phyloP scores from a whole-genome alignment of 805 yeast species.

The Schwanniomyces polymorphus region DNA sequence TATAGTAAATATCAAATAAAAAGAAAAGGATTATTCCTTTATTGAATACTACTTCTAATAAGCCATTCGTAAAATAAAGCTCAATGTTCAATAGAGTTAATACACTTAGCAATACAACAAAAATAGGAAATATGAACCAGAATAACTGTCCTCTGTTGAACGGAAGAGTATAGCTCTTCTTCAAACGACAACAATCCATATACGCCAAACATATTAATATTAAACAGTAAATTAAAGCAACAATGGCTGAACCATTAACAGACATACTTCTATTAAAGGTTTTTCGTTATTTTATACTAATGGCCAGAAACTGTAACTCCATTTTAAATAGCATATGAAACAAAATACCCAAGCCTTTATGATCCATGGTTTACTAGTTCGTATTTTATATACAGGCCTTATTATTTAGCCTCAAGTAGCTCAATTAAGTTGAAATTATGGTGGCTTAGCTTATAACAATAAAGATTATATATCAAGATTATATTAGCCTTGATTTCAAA shows the following conservation, averaged over 20 bases:
- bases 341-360: too few relatives aligned
- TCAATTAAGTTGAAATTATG: too few relatives aligned
- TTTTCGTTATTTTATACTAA: too few relatives aligned
- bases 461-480: too few relatives aligned
- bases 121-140: neutral
- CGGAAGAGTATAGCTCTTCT: neutral
- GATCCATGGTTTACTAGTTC: too few relatives aligned
- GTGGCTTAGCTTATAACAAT: too few relatives aligned
- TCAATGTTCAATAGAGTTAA: neutral
- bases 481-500: too few relatives aligned
- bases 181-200: neutral
- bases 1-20: neutral
- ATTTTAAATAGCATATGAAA: too few relatives aligned
- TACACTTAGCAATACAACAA: neutral
- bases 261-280: too few relatives aligned
- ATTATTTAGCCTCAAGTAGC: too few relatives aligned
- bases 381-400: too few relatives aligned
- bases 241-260: neutral
- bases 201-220: neutral
- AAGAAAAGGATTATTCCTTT: neutral
- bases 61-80: neutral
- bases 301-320: too few relatives aligned
- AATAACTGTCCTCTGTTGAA: neutral
- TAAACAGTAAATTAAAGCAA: neutral
- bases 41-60: neutral